Evolutionary conservation across 2,329 filamentous ascomycete species (phyloP), one percentile per base, ranked within the genome.

Genomic region (Epichloe amarillans): DNA sequence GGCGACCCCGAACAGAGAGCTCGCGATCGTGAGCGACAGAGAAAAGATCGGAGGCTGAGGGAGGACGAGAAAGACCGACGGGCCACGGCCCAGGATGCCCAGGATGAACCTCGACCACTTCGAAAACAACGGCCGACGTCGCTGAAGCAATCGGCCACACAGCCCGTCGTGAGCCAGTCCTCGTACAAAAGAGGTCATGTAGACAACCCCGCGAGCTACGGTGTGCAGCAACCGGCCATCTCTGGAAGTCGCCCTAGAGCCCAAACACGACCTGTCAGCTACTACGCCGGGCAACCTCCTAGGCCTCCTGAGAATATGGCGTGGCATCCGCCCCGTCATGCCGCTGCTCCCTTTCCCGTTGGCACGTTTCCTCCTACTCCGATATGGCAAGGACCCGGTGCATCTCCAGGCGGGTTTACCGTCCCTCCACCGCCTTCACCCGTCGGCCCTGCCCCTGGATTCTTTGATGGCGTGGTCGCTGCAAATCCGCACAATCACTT

Each of bases 171-270:
- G 47, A 61, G 60, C 50, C 63, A 67, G 49, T 35, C 30, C 5
- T 59, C 15, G 5, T 60, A 62, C 49, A 59, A 60, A 38, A 58
- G 66, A 48, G 62, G 61, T 11, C 62, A 62, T 44, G 58, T 63
- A 35, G 66, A 69, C 21, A 61, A 66, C 38, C 62, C 64, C 15
- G 60, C 65, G n/a, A 64, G 56, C 52, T 69, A 68, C 52, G 65
- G 61, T 39, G 55, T 67, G 35, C 62, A 64, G 50, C 64, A 66
- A 47, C 60, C 67, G 46, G 65, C 64, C 3, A 52, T 57, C 8
- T 59, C 64, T 4, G 58, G 55, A 40, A 55, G 56, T 43, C 63
- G 64, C 23, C 67, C 65, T 17, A 61, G 64, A 44, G 62, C 65
- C 35, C 60, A 62, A 37, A 60, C 63, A 26, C 58, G 67, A 19